Evolutionary conservation across 2,329 filamentous ascomycete genomes (phyloP).

Genomic region (Exophiala phaeomuriformis): DNA sequence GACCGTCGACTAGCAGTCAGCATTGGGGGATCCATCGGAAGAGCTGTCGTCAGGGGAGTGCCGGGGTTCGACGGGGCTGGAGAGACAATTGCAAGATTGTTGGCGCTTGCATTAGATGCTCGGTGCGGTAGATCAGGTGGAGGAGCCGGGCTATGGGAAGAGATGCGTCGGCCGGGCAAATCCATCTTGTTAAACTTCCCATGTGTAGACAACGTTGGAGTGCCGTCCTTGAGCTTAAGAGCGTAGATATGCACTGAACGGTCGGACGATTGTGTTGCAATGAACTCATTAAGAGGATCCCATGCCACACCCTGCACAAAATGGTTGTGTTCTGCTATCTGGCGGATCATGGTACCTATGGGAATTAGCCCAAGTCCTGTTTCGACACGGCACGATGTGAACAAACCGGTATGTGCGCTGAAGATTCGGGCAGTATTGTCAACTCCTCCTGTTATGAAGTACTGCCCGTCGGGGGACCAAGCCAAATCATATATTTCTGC

Average conservation of each 20-base stretch:
- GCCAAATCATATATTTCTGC: conserved; percentile 97
- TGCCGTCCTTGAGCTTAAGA: conserved; percentile 90
- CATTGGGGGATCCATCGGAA: conserved; percentile 86
- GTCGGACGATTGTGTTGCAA: conserved; percentile 96
- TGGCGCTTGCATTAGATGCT: conserved; percentile 40
- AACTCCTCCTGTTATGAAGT: conserved; percentile 99
- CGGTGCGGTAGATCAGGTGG: conserved; percentile 71
- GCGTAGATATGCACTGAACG: conserved; percentile 97
- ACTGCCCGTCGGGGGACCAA: conserved; percentile 93
- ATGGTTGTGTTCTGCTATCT: conserved; percentile 95
- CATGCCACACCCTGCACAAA: conserved; percentile 97
- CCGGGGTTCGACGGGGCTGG: conserved; percentile 86
- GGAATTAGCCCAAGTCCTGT: background rate
- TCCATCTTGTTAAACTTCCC: conserved; percentile 86
- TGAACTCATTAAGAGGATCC: conserved; percentile 97
- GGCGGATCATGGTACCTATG: conserved; percentile 57
- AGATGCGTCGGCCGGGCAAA: conserved; percentile 81
- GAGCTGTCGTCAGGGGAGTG: conserved; percentile 77
- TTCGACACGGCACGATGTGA: conserved; percentile 3
- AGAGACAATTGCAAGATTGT: conserved; percentile 59
- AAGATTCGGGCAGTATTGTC: conserved; percentile 97
- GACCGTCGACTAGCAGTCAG: conserved; percentile 90
- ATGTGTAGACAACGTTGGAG: conserved; percentile 74
- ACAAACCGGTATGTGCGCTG: conserved; percentile 75
- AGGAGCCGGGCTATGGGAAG: conserved; percentile 84